phyloP scores from a whole-genome alignment of 2,329 filamentous ascomycete genomes.

The Epichloe gansuensis region DNA sequence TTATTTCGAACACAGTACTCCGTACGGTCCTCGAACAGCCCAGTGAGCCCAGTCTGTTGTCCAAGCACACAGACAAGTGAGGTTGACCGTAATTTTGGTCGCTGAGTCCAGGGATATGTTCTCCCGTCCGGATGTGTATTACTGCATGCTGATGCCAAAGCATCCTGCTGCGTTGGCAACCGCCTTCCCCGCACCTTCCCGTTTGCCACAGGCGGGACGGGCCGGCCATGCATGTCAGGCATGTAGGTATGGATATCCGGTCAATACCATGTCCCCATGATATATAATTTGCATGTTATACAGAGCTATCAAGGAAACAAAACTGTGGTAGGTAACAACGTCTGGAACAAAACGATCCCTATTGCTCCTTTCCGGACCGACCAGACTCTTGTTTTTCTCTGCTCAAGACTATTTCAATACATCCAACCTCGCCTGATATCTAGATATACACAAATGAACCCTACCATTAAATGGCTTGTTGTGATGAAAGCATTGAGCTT shows the following conservation, averaged over 20 bases:
- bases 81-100: too few species aligned
- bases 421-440: not conserved
- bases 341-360: not conserved
- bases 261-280: not conserved
- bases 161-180: not conserved
- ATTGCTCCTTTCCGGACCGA: not conserved
- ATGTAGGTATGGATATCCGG: too few species aligned
- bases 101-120: too few species aligned
- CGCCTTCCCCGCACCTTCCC: not conserved
- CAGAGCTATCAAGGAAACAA: not conserved
- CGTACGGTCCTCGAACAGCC: constrained; percentile 41
- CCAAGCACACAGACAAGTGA: constrained; percentile 7
- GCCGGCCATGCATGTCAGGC: too few species aligned
- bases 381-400: not conserved
- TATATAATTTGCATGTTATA: not conserved
- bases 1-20: constrained; percentile 38
- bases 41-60: constrained; percentile 41
- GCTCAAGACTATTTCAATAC: not conserved
- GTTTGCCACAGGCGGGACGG: not conserved
- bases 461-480: not conserved
- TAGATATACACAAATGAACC: not conserved
- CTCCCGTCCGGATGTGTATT: too few species aligned
- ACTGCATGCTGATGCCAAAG: too few species aligned
- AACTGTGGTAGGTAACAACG: not conserved
- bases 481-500: not conserved